Conservation (phyloP, 2,329 filamentous ascomycete genomes). For the Fusarium verrucosum region DNA sequence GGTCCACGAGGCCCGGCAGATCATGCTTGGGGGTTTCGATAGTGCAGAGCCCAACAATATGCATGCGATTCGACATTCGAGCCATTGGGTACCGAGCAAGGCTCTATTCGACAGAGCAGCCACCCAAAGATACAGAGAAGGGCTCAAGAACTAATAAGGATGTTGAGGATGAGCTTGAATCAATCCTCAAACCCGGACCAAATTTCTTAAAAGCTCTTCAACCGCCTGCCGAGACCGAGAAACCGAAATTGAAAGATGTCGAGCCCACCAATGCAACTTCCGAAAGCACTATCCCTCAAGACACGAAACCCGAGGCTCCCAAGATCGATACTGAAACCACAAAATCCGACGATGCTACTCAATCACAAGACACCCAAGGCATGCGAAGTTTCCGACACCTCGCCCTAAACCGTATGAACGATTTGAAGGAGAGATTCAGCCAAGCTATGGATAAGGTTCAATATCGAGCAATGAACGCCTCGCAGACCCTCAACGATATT, state of each 20-base stretch:
- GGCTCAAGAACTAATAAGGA: conserved; percentile 27
- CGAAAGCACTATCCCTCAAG: neutral
- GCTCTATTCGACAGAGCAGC: conserved; percentile 44
- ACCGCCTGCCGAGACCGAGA: conserved; percentile 8
- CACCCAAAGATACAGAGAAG: conserved; percentile 30
- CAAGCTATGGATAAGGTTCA: conserved; percentile 88
- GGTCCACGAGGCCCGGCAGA: conserved; percentile 32
- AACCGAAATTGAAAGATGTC: conserved; percentile 11
- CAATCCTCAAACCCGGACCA: conserved; percentile 35
- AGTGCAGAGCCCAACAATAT: conserved; percentile 29
- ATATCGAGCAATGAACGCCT: conserved; percentile 82
- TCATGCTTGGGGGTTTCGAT: conserved; percentile 24
- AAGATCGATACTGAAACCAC: conserved; percentile 15
- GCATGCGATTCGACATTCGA: conserved; percentile 35
- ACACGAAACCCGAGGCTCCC: conserved; percentile 1
- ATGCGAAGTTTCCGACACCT: conserved; percentile 49
- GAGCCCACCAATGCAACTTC: neutral
- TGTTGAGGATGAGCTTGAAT: conserved; percentile 32
- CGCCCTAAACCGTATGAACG: conserved; percentile 47
- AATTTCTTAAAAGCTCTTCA: conserved; percentile 22
- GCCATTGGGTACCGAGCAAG: conserved; percentile 38
- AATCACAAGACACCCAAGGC: conserved; percentile 7
- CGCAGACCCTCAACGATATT: conserved; percentile 89
- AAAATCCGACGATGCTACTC: conserved; percentile 10
- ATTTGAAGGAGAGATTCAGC: conserved; percentile 49